Conservation (phyloP, 208 protist genomes). For the Trypanosoma cruzi region DNA sequence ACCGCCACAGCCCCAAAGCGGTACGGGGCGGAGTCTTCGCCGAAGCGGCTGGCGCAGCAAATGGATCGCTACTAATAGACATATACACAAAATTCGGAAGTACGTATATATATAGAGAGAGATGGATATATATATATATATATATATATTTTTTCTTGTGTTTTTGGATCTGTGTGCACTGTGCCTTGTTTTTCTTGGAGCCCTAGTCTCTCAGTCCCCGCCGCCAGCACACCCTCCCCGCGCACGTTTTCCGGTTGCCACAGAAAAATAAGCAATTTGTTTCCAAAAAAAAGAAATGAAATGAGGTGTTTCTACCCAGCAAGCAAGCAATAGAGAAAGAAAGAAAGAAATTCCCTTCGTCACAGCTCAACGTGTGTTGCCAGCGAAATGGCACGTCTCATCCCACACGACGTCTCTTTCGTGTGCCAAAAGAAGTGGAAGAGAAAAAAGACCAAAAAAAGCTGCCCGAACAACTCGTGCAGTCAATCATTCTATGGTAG, state of each 20-base stretch:
- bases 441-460: neutral
- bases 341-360: constrained; percentile 9
- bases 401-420: no score
- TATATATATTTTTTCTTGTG: neutral
- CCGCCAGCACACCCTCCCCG: no score
- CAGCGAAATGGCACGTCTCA: no score
- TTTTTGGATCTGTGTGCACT: no score
- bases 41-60: neutral
- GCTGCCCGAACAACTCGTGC: neutral
- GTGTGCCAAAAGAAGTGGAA: no score
- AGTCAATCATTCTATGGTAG: neutral
- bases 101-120: no score
- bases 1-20: neutral
- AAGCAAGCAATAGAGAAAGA: constrained; percentile 5
- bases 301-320: no score
- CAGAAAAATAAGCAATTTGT: no score
- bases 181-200: neutral
- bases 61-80: neutral
- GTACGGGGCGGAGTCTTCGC: neutral
- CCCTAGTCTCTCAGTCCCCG: no score
- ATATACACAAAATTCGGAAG: neutral
- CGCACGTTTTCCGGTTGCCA: no score
- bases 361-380: no score
- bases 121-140: neutral
- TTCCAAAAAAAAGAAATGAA: no score